Conservation (phyloP, 495 filamentous ascomycete species). For the Staphylotrichum tortipilum region DNA sequence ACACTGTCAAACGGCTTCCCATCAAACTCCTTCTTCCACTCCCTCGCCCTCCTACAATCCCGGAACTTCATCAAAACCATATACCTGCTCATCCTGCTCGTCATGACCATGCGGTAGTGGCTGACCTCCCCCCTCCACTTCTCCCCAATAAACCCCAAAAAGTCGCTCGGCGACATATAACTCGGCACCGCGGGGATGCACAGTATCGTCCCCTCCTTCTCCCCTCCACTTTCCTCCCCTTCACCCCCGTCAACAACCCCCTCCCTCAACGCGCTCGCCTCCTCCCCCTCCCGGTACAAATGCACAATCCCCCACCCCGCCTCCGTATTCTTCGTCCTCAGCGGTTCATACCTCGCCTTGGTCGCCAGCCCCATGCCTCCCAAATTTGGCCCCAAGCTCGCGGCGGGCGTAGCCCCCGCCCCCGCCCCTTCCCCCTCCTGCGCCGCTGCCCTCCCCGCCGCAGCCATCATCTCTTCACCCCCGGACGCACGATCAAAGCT, state of each 20-base stretch:
- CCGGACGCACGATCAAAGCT: conserved; percentile 36
- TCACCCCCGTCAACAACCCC: not conserved
- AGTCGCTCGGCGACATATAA: conserved; percentile 84
- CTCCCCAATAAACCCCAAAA: conserved; percentile 87
- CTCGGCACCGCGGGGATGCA: conserved; percentile 92
- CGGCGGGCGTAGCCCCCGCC: conserved; percentile 27
- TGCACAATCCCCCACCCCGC: conserved; percentile 91
- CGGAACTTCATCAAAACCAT: conserved; percentile 97
- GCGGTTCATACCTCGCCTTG: conserved; percentile 69
- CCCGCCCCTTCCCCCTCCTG: not conserved
- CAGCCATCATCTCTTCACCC: not conserved
- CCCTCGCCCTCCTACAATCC: conserved; percentile 58
- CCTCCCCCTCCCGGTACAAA: conserved; percentile 77
- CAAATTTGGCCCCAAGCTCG: conserved; percentile 35
- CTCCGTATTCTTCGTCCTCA: conserved; percentile 68
- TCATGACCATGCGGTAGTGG: conserved; percentile 93
- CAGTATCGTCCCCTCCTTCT: conserved; percentile 55
- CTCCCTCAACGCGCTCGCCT: conserved; percentile 35
- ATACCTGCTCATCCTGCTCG: conserved; percentile 79
- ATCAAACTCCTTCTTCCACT: conserved; percentile 84
- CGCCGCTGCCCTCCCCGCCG: not conserved
- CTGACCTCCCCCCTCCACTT: conserved; percentile 80
- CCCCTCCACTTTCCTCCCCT: not conserved
- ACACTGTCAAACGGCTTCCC: conserved; percentile 91
- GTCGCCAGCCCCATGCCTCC: conserved; percentile 39